These are phyloP conservation scores for Fraxinus velutina DNA, from an alignment of 305 asterid species.

Conservation along the genomic window DNA sequence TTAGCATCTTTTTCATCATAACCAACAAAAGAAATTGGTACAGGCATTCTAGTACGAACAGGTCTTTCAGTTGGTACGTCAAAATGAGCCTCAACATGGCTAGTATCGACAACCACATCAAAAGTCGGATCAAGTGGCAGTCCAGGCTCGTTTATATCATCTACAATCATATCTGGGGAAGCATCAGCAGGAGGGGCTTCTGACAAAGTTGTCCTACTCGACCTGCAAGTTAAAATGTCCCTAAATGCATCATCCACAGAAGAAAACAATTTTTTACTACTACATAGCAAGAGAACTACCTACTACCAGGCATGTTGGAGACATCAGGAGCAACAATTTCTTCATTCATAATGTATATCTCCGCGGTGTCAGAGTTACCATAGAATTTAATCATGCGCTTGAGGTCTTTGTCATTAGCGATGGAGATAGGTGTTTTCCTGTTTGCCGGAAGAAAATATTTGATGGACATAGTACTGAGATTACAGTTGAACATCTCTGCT, in stretches of 20 bases:
- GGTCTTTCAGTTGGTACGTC: conserved; percentile 23
- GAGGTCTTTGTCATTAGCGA: conserved; percentile 90
- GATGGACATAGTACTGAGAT: conserved; percentile 48
- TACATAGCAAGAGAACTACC: conserved; percentile 55
- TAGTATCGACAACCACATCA: conserved; percentile 60
- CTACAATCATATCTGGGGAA: conserved; percentile 53
- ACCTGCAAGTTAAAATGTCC: conserved; percentile 55
- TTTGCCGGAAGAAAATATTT: conserved; percentile 90
- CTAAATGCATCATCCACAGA: conserved; percentile 29
- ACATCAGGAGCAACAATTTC: conserved; percentile 67
- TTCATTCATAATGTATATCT: conserved; percentile 70
- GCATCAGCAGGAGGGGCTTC: conserved; percentile 66
- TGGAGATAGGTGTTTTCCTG: conserved; percentile 85
- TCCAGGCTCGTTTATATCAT: conserved; percentile 59
- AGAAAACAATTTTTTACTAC: conserved; percentile 19
- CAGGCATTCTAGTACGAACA: neutral
- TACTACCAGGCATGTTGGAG: conserved; percentile 87
- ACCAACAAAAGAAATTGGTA: conserved; percentile 39
- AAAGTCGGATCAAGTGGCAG: conserved; percentile 57
- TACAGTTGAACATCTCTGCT: conserved; percentile 82
- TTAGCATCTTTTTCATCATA: conserved; percentile 65
- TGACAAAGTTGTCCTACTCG: conserved; percentile 86
- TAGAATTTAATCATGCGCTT: conserved; percentile 82
- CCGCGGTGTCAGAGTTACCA: conserved; percentile 55
- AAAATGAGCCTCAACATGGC: neutral